Conservation (phyloP, 2,329 filamentous ascomycete species). For the Thielaviopsis punctulata region DNA sequence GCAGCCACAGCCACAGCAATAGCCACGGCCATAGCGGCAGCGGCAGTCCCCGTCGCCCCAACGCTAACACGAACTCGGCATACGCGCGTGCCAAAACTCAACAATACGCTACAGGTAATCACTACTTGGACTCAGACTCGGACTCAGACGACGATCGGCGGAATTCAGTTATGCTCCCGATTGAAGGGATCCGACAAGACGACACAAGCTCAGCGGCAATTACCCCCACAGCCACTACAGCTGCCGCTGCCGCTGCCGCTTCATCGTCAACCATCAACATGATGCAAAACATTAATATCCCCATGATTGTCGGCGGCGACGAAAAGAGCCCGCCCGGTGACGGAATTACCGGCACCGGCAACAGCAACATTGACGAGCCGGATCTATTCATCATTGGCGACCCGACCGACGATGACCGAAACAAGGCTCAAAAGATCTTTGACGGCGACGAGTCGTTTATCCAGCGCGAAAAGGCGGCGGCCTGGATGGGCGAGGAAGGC, state of each 20-base stretch:
- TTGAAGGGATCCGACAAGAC: constrained; percentile 22
- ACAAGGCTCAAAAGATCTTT: constrained; percentile 68
- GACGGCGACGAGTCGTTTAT: constrained; percentile 72
- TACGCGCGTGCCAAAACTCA: neutral
- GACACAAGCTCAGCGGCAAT: no score
- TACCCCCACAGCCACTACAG: no score
- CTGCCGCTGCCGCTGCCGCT: constrained; percentile 23
- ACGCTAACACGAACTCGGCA: neutral
- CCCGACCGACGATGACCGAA: constrained; percentile 50
- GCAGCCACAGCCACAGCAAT: neutral
- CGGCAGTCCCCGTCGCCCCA: neutral
- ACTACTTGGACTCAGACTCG: neutral
- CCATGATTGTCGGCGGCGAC: constrained; percentile 30
- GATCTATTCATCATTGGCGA: constrained; percentile 36
- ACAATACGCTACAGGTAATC: neutral
- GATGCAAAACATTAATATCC: constrained; percentile 17
- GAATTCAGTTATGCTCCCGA: constrained; percentile 26
- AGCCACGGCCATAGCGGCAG: neutral
- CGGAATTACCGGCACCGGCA: no score
- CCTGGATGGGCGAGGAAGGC: constrained; percentile 72
- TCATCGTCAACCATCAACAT: constrained; percentile 20
- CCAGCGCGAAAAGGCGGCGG: constrained; percentile 60
- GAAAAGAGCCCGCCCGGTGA: constrained; percentile 17
- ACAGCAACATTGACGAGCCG: constrained; percentile 37
- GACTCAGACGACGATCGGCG: constrained; percentile 20